Conservation (phyloP, 306 rosid genomes). For the Carpinus viminea region DNA sequence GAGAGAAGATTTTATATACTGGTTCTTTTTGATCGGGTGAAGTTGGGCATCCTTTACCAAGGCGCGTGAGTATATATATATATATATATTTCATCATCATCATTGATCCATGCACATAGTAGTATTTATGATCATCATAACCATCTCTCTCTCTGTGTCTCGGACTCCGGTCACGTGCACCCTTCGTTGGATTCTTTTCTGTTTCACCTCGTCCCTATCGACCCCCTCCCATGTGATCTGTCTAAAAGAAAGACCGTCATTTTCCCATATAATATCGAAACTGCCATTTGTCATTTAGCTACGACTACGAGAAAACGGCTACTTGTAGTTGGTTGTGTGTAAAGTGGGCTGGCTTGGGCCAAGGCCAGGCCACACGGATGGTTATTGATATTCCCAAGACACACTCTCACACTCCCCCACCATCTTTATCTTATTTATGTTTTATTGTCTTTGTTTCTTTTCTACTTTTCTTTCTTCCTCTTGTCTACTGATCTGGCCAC, state of each 20-base stretch:
- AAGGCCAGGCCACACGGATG: constrained; percentile 7
- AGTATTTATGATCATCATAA: neutral
- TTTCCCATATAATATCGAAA: constrained; percentile 24
- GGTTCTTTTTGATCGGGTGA: too few species aligned
- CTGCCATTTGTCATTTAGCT: constrained; percentile 23
- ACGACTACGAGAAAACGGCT: constrained; percentile 21
- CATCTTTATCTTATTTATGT: neutral
- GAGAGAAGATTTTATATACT: too few species aligned
- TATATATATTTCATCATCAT: neutral
- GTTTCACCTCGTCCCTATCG: constrained; percentile 21
- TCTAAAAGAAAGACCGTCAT: constrained; percentile 25
- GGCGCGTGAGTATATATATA: constrained; percentile 4
- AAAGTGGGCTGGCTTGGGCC: neutral
- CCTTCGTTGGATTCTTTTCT: constrained; percentile 31
- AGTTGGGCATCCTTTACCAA: neutral
- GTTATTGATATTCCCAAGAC: constrained; percentile 39
- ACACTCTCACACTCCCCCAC: neutral
- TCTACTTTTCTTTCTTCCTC: neutral
- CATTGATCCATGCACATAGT: neutral
- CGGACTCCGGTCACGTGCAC: constrained; percentile 36
- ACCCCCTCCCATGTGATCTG: constrained; percentile 47
- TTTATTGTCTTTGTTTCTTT: neutral
- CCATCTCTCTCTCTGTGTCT: too few species aligned
- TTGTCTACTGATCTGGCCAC: constrained; percentile 10
- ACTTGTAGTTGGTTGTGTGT: neutral